Conservation (phyloP, 1,284 basidiomycete genomes). For the Cryptococcus depauperatus region DNA sequence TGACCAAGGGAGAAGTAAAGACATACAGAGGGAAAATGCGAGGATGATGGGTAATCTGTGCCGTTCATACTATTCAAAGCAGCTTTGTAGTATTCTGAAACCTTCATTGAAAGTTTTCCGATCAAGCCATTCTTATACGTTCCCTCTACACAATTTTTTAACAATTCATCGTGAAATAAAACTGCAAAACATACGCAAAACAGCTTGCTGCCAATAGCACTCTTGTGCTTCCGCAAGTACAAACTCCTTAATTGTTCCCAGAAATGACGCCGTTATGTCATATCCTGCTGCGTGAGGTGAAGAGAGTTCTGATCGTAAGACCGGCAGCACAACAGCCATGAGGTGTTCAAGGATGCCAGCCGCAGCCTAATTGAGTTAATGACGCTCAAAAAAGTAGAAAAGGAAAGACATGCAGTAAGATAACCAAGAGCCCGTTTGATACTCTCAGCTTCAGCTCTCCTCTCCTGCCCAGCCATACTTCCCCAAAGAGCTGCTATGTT, state of each 20-base stretch:
- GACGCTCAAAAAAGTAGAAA: not conserved
- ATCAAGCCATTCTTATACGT: slow-evolving; percentile 74
- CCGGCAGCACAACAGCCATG: slow-evolving; percentile 53
- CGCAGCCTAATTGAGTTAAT: slow-evolving; percentile 52
- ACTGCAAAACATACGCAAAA: slow-evolving; percentile 55
- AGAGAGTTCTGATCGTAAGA: slow-evolving; percentile 51
- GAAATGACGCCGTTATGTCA: slow-evolving; percentile 60
- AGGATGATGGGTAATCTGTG: slow-evolving; percentile 45
- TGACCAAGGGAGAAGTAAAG: not conserved
- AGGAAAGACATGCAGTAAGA: slow-evolving; percentile 55
- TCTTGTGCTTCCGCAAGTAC: slow-evolving; percentile 95
- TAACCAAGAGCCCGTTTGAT: slow-evolving; percentile 61
- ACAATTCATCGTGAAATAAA: slow-evolving; percentile 1
- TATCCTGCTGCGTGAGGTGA: slow-evolving; percentile 37
- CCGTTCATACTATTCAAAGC: slow-evolving; percentile 53
- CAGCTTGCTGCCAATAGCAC: slow-evolving; percentile 91
- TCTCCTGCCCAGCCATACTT: slow-evolving; percentile 44
- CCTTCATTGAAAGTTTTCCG: slow-evolving; percentile 72
- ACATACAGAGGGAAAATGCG: slow-evolving; percentile 41
- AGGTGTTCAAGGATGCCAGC: slow-evolving; percentile 69
- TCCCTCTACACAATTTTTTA: slow-evolving; percentile 36
- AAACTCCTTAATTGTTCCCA: slow-evolving; percentile 62
- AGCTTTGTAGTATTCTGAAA: slow-evolving; percentile 59
- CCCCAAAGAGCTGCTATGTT: slow-evolving; percentile 77
- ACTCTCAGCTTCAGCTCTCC: slow-evolving; percentile 64